phyloP scores from a whole-genome alignment of 2,329 filamentous ascomycete species.

The Aspergillus phoenicis region DNA sequence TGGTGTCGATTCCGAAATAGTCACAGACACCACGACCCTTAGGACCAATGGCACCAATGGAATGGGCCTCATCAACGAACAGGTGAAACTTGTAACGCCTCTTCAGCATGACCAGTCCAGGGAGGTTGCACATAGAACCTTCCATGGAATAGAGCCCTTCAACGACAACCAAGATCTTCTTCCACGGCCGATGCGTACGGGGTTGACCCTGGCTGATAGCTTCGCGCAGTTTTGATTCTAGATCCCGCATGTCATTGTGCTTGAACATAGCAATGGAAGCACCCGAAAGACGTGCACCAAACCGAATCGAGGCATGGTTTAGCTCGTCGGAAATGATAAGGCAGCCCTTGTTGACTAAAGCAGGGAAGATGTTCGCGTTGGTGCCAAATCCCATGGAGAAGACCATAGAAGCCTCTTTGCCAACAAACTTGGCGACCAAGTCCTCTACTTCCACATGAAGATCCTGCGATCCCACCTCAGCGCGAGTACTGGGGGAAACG shows the following conservation, averaged over 20 bases:
- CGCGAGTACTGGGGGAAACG: constrained; percentile 76
- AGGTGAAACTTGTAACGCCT: constrained; percentile 96
- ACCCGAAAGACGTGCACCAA: constrained; percentile 88
- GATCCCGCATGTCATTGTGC: constrained; percentile 90
- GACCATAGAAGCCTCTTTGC: constrained; percentile 91
- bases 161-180: constrained; percentile 95
- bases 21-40: constrained; percentile 91
- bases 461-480: constrained; percentile 84
- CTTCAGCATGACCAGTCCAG: constrained; percentile 82
- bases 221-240: constrained; percentile 85
- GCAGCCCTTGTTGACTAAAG: constrained; percentile 87
- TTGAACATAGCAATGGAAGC: constrained; percentile 96
- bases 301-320: constrained; percentile 96
- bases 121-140: constrained; percentile 97
- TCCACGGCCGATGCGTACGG: constrained; percentile 97
- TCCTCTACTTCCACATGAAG: constrained; percentile 86
- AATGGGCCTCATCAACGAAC: constrained; percentile 96
- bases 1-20: constrained; percentile 88
- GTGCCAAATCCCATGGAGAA: constrained; percentile 99
- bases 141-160: constrained; percentile 99
- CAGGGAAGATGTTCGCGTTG: constrained; percentile 89
- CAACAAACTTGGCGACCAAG: constrained; percentile 85
- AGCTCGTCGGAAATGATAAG: constrained; percentile 95
- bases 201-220: constrained; percentile 96
- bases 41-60: constrained; percentile 87